Evolutionary conservation across 305 asterid genomes (phyloP), one percentile per base, ranked within the genome.

Genomic region (Caryopteris hybrid): DNA sequence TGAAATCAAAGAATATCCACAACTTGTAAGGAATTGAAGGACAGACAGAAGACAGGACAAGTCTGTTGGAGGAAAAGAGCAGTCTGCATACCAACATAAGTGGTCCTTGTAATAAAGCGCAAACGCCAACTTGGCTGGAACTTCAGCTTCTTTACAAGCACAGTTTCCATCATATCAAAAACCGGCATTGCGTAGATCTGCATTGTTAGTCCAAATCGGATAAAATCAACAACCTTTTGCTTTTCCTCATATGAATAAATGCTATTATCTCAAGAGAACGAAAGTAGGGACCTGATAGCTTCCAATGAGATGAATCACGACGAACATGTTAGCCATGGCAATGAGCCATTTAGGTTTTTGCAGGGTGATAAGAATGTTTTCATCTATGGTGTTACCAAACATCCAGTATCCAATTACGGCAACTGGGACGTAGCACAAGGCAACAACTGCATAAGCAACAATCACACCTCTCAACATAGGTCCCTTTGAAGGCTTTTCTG

Each of bases 141-240:
- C 17, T 42, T 50, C 42, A 80, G 55, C 54, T 77, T 77, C 77
- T 79, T 84, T 25, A 86, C 85, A 2, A 86, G 80, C 50, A 80
- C 50, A 5, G 83, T 67, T 71, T 86, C 90, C 4, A 79, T 57
- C 90, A 86, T 82, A 72, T 87, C 94, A 58, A 73, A 87, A 3
- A 87, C 85, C 0, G 94, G 88, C 84, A 87, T 79, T 17, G 93
- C 93, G 27, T 80, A 82, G 1, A 86, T 31, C 93, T 86, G 61
- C 68, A 76, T n/a, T 12, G 8, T 0, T 9, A 39, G 23, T 17
- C 34, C n/a, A n/a, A 29, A 13, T 8, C 9, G 22, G 20, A 18
- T 7, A 62, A 1, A 21, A n/a, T 36, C n/a, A 10, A 2, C 0
- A 1, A 2, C 13, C 10, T 12, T 6, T 59, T 12, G 10, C 8